These are phyloP conservation scores for Nepenthes gracilis DNA, from an alignment of 148 eudicot species.

Conservation along the genomic window DNA sequence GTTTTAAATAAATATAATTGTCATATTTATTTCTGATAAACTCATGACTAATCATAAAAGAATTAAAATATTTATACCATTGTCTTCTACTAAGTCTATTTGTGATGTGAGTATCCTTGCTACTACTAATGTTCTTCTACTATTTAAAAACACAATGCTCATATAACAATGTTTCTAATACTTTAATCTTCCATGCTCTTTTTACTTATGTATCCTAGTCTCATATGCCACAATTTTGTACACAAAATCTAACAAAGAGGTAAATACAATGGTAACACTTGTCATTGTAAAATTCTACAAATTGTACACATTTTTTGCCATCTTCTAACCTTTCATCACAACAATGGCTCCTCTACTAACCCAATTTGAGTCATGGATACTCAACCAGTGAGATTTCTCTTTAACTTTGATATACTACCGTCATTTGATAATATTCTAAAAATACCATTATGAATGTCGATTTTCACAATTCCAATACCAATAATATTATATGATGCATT, in stretches of 20 bases:
- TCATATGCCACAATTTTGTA: background rate
- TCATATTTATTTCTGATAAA: background rate
- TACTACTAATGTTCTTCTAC: background rate
- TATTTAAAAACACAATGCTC: background rate
- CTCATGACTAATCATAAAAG: background rate
- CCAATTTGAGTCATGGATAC: too few relatives aligned
- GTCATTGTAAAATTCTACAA: too few relatives aligned
- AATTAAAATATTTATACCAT: background rate
- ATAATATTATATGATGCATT: too few relatives aligned
- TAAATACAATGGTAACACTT: too few relatives aligned
- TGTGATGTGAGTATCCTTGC: constrained; percentile 1
- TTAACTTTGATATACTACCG: too few relatives aligned
- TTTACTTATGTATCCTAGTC: constrained; percentile 1
- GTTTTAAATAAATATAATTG: background rate
- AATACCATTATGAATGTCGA: too few relatives aligned
- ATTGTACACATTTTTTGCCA: too few relatives aligned
- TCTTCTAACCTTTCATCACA: too few relatives aligned
- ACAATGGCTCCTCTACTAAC: too few relatives aligned
- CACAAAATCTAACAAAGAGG: background rate
- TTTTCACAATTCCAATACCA: too few relatives aligned
- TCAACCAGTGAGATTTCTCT: too few relatives aligned
- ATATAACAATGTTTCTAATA: background rate
- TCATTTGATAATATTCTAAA: too few relatives aligned
- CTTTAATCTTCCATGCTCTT: background rate
- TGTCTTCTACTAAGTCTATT: background rate